Conservation (phyloP, 495 filamentous ascomycete species). For the Aspergillus steynii region DNA sequence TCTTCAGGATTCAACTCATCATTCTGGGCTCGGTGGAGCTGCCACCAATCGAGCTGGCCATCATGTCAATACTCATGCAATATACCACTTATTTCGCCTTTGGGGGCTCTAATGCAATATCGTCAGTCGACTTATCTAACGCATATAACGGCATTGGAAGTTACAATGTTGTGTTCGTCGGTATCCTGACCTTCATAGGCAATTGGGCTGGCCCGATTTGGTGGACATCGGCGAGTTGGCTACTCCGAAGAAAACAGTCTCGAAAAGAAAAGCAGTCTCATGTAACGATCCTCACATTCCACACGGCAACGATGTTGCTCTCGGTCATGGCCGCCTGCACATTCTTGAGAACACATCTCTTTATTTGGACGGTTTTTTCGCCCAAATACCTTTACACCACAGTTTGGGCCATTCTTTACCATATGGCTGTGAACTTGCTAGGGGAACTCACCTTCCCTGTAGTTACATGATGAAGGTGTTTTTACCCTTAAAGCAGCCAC, state of each 20-base stretch:
- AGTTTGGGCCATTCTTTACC: constrained; percentile 82
- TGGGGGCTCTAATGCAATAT: constrained; percentile 90
- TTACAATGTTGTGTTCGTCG: constrained; percentile 69
- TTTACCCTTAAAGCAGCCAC: neutral
- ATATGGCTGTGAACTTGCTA: constrained; percentile 64
- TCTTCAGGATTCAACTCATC: constrained; percentile 61
- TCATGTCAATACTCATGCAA: constrained; percentile 67
- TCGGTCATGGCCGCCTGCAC: constrained; percentile 91
- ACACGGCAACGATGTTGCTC: constrained; percentile 56
- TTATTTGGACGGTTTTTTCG: constrained; percentile 98
- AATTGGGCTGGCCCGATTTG: constrained; percentile 94
- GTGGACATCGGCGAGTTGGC: constrained; percentile 66
- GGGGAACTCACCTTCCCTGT: neutral
- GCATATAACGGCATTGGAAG: constrained; percentile 79
- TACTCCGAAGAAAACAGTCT: constrained; percentile 49
- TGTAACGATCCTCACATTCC: constrained; percentile 63
- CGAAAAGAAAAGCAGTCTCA: constrained; percentile 37
- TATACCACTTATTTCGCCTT: constrained; percentile 84
- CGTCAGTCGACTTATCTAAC: constrained; percentile 78
- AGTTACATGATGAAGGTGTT: neutral
- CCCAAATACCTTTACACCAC: constrained; percentile 93
- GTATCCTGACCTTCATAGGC: constrained; percentile 75
- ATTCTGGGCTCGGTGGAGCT: constrained; percentile 52
- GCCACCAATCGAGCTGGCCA: constrained; percentile 54
- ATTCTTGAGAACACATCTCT: constrained; percentile 80